Evolutionary conservation across 176 grass and related monocot genomes (phyloP).

Genomic region (Secale cereale): DNA sequence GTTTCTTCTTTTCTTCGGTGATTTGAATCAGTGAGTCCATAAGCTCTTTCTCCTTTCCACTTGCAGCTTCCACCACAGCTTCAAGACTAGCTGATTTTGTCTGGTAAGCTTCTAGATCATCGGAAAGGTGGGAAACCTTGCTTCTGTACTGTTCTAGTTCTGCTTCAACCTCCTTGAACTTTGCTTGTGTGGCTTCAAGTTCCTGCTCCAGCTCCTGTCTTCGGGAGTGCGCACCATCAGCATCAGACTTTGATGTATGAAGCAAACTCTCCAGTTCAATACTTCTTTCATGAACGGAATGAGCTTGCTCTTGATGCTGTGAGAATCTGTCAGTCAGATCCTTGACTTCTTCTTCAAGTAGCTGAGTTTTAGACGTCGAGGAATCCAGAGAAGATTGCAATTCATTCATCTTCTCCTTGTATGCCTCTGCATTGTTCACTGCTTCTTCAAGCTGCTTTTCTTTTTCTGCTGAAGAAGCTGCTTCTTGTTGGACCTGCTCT

Average conservation of each 20-base stretch:
- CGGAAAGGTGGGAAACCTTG: constrained; percentile 44
- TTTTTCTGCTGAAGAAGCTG: constrained; percentile 35
- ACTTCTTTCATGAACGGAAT: constrained; percentile 56
- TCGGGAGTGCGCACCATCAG: constrained; percentile 50
- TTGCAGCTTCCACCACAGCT: constrained; percentile 44
- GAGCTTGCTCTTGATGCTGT: constrained; percentile 65
- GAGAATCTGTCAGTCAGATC: constrained; percentile 57
- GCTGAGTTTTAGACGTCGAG: constrained; percentile 37
- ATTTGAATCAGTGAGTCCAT: constrained; percentile 46
- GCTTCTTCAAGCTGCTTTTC: constrained; percentile 45
- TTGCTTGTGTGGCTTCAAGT: constrained; percentile 33
- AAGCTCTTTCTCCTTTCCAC: constrained; percentile 61
- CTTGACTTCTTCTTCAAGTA: constrained; percentile 75
- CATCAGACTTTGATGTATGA: constrained; percentile 51
- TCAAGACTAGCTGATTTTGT: constrained; percentile 67
- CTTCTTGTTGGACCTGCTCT: constrained; percentile 35
- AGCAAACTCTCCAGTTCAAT: constrained; percentile 65
- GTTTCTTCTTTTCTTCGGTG: constrained; percentile 67
- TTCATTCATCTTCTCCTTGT: constrained; percentile 61
- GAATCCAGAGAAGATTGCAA: constrained; percentile 58
- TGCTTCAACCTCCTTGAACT: constrained; percentile 42
- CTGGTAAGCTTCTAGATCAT: constrained; percentile 55
- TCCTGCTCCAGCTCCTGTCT: constrained; percentile 51
- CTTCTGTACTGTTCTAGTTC: constrained; percentile 42
- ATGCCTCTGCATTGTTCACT: constrained; percentile 37